Base-by-base conservation (phyloP, 192 early-diverging fungal species). In the Phlyctochytrium planicorne region DNA sequence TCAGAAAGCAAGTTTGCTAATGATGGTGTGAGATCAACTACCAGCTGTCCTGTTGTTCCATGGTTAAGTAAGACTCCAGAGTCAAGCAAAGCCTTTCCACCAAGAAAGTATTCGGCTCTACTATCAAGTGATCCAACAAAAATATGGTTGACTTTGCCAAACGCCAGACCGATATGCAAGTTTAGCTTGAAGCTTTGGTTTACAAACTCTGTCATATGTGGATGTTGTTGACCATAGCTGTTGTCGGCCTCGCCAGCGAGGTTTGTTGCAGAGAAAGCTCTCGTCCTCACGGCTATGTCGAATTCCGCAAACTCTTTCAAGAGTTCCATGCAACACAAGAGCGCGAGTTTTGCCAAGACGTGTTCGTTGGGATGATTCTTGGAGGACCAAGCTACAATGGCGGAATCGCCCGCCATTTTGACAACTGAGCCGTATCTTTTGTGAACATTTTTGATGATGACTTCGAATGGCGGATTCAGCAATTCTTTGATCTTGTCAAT, bases 381-480 rank as follows among this genome's bases (percentile, higher is more conserved):
- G n/a, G 40, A 6, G 6, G 40, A 14, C 40, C 40, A 47, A 47
- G 20, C 20, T 47, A 20, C 40, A 20, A 72, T 65, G 23, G 63
- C 59, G 33, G 63, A 57, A 34, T 72, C 70, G 17, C 70, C 70
- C 2, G 70, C 31, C 59, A 72, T 66, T 33, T 72, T 72, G 25
- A 72, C 59, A 20, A 72, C 47, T 10, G 70, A 72, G 16, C 70
- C 70, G 14, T 59, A 63, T 20, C 47, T 60, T 34, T 40, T 3
- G 27, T 72, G 70, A 60, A 72, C 64, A 30, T 61, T 53, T 30
- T 59, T 61, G 16, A 72, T 72, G 34, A 72, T 72, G 10, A 36
- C 40, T 24, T 72, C 65, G 40, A 72, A 66, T 1, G 70, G 70
- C 34, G 65, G 65, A 37, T 72, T 72, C 57, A 72, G 40, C 2